Evolutionary conservation across 495 filamentous ascomycete species (phyloP).

Genomic region (Talaromyces wortmannii): DNA sequence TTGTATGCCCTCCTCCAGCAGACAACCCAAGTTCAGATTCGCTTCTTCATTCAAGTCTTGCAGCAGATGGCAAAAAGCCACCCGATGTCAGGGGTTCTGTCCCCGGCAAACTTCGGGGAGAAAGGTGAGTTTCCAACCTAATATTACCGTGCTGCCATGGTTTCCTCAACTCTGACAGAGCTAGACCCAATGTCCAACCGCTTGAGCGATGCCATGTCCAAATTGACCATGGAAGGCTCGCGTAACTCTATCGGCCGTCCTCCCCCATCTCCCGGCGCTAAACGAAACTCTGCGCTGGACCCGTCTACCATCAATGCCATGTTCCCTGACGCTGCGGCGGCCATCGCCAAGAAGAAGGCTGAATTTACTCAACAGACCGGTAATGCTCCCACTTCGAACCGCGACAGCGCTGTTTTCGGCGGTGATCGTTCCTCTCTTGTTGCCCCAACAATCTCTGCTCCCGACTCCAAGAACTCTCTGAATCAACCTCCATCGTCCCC

Average conservation of each 20-base stretch:
- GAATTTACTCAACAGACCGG: constrained; percentile 94
- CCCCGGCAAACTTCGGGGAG: constrained; percentile 89
- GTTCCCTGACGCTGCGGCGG: constrained; percentile 97
- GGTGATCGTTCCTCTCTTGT: constrained; percentile 74
- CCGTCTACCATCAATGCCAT: constrained; percentile 94
- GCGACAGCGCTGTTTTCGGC: constrained; percentile 82
- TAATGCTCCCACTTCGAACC: constrained; percentile 81
- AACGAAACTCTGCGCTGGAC: constrained; percentile 89
- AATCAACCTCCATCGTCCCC: constrained; percentile 65
- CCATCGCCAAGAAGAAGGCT: constrained; percentile 94
- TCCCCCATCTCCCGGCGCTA: constrained; percentile 69
- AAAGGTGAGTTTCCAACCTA: constrained; percentile 56
- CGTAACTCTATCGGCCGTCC: constrained; percentile 79
- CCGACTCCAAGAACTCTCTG: constrained; percentile 48
- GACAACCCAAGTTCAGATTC: constrained; percentile 96
- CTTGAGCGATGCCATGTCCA: constrained; percentile 95
- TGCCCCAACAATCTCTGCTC: constrained; percentile 71
- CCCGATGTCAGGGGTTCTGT: constrained; percentile 93
- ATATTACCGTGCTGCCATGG: not conserved
- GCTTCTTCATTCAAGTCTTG: constrained; percentile 97
- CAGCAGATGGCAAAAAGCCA: constrained; percentile 98
- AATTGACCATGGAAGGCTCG: constrained; percentile 70
- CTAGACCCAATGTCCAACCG: constrained; percentile 96
- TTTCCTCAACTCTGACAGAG: constrained; percentile 2
- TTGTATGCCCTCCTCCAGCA: constrained; percentile 94